Evolutionary conservation across 2,329 filamentous ascomycete species (phyloP).

Genomic region (Fusarium haematococcum): DNA sequence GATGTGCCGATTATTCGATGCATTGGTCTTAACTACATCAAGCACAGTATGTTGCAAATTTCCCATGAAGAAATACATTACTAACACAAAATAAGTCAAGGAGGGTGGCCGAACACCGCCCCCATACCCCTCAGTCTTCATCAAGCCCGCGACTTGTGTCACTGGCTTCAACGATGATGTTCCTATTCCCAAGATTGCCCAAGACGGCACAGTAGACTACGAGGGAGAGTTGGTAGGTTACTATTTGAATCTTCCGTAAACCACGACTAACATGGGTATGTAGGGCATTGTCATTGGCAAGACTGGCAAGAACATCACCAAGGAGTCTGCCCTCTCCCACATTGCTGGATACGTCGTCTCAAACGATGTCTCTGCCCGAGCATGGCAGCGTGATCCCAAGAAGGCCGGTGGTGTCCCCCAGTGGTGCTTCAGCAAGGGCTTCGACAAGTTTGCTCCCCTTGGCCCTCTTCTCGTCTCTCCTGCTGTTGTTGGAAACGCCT

Average conservation of each 20-base stretch:
- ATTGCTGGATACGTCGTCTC: constrained; percentile 59
- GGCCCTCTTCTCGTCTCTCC: constrained; percentile 58
- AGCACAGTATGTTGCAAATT: constrained; percentile 46
- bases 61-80: fast-evolving
- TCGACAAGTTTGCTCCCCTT: constrained; percentile 67
- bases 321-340: constrained; percentile 57
- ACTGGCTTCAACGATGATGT: constrained; percentile 52
- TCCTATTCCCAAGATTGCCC: constrained; percentile 59
- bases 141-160: constrained; percentile 60
- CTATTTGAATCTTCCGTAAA: background rate
- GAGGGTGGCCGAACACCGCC: constrained; percentile 65
- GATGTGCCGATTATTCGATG: constrained; percentile 53
- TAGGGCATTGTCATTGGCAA: constrained; percentile 64
- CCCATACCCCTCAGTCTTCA: constrained; percentile 62
- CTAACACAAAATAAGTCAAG: constrained; percentile 53
- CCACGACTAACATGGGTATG: background rate
- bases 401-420: constrained; percentile 56
- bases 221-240: constrained; percentile 59
- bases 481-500: constrained; percentile 44
- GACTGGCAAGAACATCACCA: constrained; percentile 62
- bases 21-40: constrained; percentile 53
- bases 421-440: constrained; percentile 68
- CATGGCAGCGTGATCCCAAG: constrained; percentile 63
- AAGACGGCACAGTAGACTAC: constrained; percentile 61
- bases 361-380: constrained; percentile 68